A percentile compares a stretch with the other conserved stretches of the same genome.
Conservation (phyloP, 2,329 filamentous ascomycete genomes). For the Pyrenophora tritici-repentis region DNA sequence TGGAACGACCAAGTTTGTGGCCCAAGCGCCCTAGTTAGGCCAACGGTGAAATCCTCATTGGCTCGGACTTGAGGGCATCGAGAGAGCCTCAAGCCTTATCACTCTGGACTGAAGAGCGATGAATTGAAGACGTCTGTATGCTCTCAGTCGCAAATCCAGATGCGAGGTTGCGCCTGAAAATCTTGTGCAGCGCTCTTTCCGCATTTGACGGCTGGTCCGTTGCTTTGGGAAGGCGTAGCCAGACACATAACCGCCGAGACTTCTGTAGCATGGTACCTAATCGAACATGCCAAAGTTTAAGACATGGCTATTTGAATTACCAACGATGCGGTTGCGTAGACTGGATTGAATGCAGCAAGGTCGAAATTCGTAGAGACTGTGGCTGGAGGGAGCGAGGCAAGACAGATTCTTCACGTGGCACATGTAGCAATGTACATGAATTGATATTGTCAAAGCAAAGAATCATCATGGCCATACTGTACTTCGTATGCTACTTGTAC, state of each 20-base stretch:
- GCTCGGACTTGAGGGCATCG: too few species aligned
- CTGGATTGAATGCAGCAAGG: too few species aligned
- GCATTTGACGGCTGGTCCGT: background rate
- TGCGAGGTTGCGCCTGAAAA: background rate
- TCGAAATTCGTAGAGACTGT: too few species aligned
- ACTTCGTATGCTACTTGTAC: background rate
- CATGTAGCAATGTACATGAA: too few species aligned
- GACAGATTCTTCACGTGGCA: too few species aligned
- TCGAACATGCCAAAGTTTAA: background rate
- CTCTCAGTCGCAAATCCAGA: background rate
- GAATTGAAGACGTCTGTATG: background rate
- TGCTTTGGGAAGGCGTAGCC: background rate
- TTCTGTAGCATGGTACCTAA: too few species aligned
- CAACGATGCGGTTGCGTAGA: too few species aligned
- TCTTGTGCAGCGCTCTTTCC: background rate
- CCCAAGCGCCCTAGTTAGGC: constrained; percentile 2
- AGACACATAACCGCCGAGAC: background rate
- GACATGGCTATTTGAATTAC: too few species aligned
- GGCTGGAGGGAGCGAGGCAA: too few species aligned
- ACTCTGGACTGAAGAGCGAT: too few species aligned
- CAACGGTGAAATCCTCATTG: constrained; percentile 4
- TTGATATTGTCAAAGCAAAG: too few species aligned
- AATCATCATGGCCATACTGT: background rate
- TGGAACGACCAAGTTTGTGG: constrained; percentile 14
- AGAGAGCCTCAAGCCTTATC: too few species aligned